Conservation (phyloP, 2,329 filamentous ascomycete genomes). For the Teratosphaeriaceae sp. region DNA sequence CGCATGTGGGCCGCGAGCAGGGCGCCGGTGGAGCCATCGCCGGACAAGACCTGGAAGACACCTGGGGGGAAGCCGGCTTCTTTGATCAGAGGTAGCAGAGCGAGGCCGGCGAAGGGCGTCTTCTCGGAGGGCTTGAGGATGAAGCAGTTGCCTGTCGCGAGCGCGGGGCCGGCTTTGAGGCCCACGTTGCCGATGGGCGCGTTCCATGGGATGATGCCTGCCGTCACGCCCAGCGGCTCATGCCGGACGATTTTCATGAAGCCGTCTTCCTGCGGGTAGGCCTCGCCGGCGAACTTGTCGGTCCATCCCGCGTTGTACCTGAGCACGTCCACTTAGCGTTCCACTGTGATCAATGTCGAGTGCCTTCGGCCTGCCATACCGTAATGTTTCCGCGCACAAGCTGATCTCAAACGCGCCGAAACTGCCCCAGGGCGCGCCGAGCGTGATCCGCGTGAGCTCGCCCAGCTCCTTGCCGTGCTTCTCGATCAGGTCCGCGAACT, state of each 20-base stretch:
- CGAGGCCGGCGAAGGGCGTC: slow-evolving; percentile 36
- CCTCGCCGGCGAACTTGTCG: slow-evolving; percentile 18
- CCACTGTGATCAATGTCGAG: too few relatives aligned
- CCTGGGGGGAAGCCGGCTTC: slow-evolving; percentile 70
- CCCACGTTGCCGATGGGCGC: slow-evolving; percentile 68
- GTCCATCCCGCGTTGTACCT: slow-evolving; percentile 31
- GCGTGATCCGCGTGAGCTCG: slow-evolving; percentile 40
- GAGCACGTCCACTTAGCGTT: too few relatives aligned
- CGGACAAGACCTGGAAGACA: slow-evolving; percentile 67
- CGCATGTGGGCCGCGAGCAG: slow-evolving; percentile 60
- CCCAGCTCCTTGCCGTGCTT: slow-evolving; percentile 47
- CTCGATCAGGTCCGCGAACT: slow-evolving; percentile 43
- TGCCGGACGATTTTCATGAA: slow-evolving; percentile 35
- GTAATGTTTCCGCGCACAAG: slow-evolving; percentile 33
- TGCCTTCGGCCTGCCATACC: too few relatives aligned
- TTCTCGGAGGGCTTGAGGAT: slow-evolving; percentile 52
- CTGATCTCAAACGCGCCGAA: slow-evolving; percentile 42
- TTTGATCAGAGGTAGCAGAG: slow-evolving; percentile 13
- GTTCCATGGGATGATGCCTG: slow-evolving; percentile 75
- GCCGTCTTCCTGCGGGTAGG: slow-evolving; percentile 26
- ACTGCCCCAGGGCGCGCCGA: slow-evolving; percentile 40
- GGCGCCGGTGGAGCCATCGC: slow-evolving; percentile 50
- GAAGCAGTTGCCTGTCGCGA: slow-evolving; percentile 50
- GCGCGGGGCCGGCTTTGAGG: slow-evolving; percentile 66
- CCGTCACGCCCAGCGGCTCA: slow-evolving; percentile 28